Conservation (phyloP, 441 rosid species). For the Mallotus repandus region DNA sequence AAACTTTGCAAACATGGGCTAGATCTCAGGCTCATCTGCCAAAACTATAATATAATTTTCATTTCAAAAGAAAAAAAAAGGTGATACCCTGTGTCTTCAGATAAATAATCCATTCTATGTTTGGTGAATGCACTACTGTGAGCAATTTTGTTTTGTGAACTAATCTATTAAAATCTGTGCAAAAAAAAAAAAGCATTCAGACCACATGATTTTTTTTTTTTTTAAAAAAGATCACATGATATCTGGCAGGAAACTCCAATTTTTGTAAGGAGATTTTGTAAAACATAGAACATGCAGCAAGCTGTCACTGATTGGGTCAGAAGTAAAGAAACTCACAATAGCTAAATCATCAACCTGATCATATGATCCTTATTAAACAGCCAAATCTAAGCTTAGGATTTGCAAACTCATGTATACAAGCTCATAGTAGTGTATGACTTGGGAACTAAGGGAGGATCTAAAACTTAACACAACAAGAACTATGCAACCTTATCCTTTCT, state of each 20-base stretch:
- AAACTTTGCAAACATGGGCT: not conserved
- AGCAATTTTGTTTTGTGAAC: not conserved
- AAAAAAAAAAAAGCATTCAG: no score
- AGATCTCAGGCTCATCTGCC: conserved; percentile 5
- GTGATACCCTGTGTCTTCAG: not conserved
- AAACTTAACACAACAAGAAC: not conserved
- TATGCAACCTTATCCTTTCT: no score
- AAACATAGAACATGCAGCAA: not conserved
- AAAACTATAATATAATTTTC: not conserved
- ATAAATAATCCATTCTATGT: not conserved
- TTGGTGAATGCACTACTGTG: not conserved
- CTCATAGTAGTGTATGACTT: not conserved
- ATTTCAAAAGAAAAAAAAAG: not conserved
- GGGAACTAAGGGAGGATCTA: not conserved
- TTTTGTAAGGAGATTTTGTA: not conserved
- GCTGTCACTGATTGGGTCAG: not conserved
- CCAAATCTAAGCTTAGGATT: not conserved
- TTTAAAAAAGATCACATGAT: not conserved
- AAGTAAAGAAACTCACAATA: not conserved
- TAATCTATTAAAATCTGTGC: not conserved
- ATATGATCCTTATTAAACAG: not conserved
- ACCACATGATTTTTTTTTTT: no score
- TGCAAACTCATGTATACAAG: not conserved
- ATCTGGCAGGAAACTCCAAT: not conserved
- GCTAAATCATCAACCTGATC: not conserved